These are phyloP conservation scores for Fonsecaea pedrosoi DNA, from an alignment of 2,329 filamentous ascomycete species.

Conservation along the genomic window DNA sequence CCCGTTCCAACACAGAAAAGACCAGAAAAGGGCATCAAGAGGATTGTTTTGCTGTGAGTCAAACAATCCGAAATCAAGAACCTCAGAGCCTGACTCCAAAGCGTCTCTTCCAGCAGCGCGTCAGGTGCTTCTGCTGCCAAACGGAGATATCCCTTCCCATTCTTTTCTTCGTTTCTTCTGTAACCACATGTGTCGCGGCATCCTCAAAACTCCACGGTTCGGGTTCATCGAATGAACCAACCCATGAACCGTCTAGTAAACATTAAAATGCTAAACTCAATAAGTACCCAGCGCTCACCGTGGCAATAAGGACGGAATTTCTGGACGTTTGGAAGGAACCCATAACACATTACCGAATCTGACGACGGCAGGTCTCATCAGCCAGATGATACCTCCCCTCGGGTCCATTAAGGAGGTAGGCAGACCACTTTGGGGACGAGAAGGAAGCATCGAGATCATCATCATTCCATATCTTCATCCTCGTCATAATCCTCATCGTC, in stretches of 20 bases:
- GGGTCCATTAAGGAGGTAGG: not conserved
- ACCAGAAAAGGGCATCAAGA: not conserved
- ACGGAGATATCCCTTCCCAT: too few relatives aligned
- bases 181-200: not conserved
- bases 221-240: not conserved
- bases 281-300: not conserved
- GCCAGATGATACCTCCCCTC: not conserved
- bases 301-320: not conserved
- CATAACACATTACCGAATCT: not conserved
- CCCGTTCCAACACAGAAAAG: not conserved
- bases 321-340: not conserved
- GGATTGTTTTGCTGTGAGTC: not conserved
- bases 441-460: not conserved
- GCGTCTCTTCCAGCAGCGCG: not conserved
- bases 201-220: not conserved
- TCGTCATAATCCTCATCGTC: conserved; percentile 69
- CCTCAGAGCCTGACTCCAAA: not conserved
- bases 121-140: not conserved
- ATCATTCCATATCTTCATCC: conserved; percentile 57
- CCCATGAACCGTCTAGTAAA: not conserved
- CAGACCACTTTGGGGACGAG: not conserved
- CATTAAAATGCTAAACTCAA: not conserved
- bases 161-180: not conserved
- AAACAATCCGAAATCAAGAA: not conserved
- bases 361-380: not conserved